These are phyloP conservation scores for Stephania cephalantha DNA, from an alignment of 164 flowering plant species.

Conservation along the genomic window DNA sequence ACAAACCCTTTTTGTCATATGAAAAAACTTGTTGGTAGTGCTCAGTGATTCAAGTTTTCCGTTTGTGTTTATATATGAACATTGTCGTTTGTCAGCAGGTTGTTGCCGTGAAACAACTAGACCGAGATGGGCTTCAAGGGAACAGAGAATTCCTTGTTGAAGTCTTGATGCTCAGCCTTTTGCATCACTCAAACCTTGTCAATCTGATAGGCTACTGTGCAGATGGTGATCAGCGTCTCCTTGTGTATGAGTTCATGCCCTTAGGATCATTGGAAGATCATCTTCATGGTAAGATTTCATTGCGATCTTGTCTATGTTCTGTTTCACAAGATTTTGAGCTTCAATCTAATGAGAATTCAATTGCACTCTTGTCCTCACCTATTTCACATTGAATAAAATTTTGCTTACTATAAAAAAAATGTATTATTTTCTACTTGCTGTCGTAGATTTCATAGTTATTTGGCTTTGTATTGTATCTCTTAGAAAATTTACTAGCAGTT, in stretches of 20 bases:
- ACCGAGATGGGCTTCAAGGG: constrained; percentile 37
- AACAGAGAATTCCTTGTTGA: constrained; percentile 39
- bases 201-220: constrained; percentile 40
- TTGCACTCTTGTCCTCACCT: no score
- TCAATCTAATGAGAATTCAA: background rate
- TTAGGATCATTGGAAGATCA: constrained; percentile 41
- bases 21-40: no score
- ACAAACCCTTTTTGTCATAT: no score
- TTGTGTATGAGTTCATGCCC: constrained; percentile 35
- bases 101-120: constrained; percentile 37
- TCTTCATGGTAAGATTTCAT: constrained; percentile 26
- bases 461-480: background rate
- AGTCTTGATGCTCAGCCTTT: constrained; percentile 40
- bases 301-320: background rate
- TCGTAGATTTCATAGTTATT: background rate
- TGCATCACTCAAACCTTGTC: constrained; percentile 36
- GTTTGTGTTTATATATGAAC: background rate
- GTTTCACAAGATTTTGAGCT: background rate
- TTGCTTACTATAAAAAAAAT: no score
- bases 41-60: background rate
- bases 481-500: background rate
- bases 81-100: constrained; percentile 17
- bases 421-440: background rate
- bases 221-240: constrained; percentile 41
- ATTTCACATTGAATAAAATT: no score